A percentile compares a stretch with the other conserved stretches of the same genome.
Evolutionary conservation across 257 asterid genomes (phyloP).

Genomic region (Jasminum sambac): DNA sequence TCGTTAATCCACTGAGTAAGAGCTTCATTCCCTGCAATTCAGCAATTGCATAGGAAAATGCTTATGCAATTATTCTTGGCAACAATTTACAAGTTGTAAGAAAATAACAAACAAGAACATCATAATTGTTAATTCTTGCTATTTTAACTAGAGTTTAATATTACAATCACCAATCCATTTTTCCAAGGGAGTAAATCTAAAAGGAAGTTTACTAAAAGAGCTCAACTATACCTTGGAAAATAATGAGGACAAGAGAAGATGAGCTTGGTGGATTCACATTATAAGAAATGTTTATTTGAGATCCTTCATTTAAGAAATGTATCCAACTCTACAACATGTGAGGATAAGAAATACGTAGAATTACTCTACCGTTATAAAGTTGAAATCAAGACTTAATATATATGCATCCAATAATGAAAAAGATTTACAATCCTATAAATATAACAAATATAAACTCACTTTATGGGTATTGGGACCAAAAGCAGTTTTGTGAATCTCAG

Average conservation of each 20-base stretch:
- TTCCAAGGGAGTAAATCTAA: constrained; percentile 15
- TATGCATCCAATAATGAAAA: constrained; percentile 13
- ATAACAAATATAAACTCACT: constrained; percentile 37
- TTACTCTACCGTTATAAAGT: constrained; percentile 15
- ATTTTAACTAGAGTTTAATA: background rate
- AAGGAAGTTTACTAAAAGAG: constrained; percentile 18
- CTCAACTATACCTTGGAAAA: constrained; percentile 59
- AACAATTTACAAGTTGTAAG: background rate
- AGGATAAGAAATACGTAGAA: constrained; percentile 11
- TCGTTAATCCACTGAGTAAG: constrained; percentile 73
- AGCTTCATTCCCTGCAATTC: constrained; percentile 52
- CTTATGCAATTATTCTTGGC: background rate
- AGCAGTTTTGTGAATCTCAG: constrained; percentile 54
- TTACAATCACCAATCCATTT: background rate
- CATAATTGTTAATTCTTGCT: background rate
- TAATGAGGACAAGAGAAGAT: constrained; percentile 53
- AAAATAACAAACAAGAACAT: background rate
- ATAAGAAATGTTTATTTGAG: constrained; percentile 64
- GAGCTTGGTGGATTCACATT: constrained; percentile 40
- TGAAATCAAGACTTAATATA: constrained; percentile 6
- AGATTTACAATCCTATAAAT: constrained; percentile 6
- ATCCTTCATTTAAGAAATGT: constrained; percentile 71
- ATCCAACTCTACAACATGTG: constrained; percentile 65
- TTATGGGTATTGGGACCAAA: constrained; percentile 57
- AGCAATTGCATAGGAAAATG: constrained; percentile 27